phyloP scores from a whole-genome alignment of 2,329 filamentous ascomycete species.

The Cercospora beticola region DNA sequence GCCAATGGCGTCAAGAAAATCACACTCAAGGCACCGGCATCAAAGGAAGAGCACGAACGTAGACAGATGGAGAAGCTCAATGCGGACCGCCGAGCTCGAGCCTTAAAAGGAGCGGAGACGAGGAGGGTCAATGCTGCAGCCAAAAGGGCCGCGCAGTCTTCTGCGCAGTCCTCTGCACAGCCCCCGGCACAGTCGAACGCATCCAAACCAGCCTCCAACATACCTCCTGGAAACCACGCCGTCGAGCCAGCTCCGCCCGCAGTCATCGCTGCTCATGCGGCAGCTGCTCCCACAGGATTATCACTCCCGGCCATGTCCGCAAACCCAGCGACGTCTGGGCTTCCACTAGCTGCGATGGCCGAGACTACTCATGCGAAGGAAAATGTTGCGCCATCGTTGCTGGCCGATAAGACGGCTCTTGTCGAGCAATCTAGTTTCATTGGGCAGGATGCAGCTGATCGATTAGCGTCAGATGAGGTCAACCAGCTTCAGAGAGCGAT shows the following conservation, averaged over 20 bases:
- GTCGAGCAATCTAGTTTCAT: neutral
- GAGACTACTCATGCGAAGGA: neutral
- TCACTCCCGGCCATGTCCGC: neutral
- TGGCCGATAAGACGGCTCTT: neutral
- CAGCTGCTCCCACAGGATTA: neutral
- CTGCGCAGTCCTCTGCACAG: conserved; percentile 9
- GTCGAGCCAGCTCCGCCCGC: neutral
- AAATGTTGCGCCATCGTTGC: neutral
- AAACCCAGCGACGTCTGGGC: neutral
- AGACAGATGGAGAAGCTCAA: conserved; percentile 45
- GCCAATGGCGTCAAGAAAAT: conserved; percentile 57
- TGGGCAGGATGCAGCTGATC: neutral
- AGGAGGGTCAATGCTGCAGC: conserved; percentile 37
- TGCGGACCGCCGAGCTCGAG: conserved; percentile 39
- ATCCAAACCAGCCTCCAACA: neutral
- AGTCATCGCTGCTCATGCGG: neutral
- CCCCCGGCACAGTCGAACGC: neutral
- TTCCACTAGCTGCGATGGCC: neutral
- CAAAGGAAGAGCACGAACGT: conserved; percentile 56
- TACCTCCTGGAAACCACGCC: neutral
- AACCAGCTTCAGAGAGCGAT: neutral
- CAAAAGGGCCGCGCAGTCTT: conserved; percentile 29
- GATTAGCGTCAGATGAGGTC: neutral
- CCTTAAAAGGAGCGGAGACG: conserved; percentile 37
- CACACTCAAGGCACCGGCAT: conserved; percentile 56